A percentile compares a stretch with the other conserved stretches of the same genome.
Conservation (phyloP, 352 stramenopile genomes). For the Phytophthora sansomeana region DNA sequence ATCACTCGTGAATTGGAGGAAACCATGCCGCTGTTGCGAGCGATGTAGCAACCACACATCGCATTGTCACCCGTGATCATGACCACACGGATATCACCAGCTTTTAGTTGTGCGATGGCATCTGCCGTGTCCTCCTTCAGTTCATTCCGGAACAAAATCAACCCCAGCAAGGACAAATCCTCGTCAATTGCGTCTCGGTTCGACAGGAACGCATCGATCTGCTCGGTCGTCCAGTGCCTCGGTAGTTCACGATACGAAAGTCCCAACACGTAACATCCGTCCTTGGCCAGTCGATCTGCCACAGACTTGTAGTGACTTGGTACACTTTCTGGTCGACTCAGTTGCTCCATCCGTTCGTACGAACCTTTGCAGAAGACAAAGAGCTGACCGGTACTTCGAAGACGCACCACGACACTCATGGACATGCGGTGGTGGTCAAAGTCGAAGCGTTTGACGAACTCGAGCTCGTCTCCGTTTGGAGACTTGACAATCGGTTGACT, state of each 20-base stretch:
- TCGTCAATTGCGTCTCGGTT: constrained; percentile 80
- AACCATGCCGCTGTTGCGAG: constrained; percentile 53
- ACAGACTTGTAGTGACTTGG: constrained; percentile 63
- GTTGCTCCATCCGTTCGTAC: constrained; percentile 74
- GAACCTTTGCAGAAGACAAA: constrained; percentile 85
- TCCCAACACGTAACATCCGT: constrained; percentile 84
- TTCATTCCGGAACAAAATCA: constrained; percentile 88
- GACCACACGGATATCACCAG: constrained; percentile 65
- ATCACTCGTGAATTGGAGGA: constrained; percentile 39
- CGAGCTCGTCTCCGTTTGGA: constrained; percentile 36
- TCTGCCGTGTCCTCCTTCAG: constrained; percentile 72
- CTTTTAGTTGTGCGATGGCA: constrained; percentile 70
- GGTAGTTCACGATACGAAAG: constrained; percentile 53
- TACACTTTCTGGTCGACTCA: constrained; percentile 51
- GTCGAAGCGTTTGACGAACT: constrained; percentile 84
- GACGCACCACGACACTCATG: constrained; percentile 81
- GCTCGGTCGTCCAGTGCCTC: constrained; percentile 38
- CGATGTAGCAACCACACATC: constrained; percentile 62
- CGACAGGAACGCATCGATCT: constrained; percentile 52
- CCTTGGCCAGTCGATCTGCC: constrained; percentile 44
- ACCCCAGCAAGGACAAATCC: constrained; percentile 68
- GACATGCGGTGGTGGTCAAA: constrained; percentile 89
- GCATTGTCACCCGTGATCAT: constrained; percentile 90
- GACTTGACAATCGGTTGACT: constrained; percentile 26
- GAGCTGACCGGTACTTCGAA: constrained; percentile 38